Percentiles rank a stretch among this genome's conserved stretches.
Conservation (phyloP, 768 basidiomycete species). For the Russula abietina region DNA sequence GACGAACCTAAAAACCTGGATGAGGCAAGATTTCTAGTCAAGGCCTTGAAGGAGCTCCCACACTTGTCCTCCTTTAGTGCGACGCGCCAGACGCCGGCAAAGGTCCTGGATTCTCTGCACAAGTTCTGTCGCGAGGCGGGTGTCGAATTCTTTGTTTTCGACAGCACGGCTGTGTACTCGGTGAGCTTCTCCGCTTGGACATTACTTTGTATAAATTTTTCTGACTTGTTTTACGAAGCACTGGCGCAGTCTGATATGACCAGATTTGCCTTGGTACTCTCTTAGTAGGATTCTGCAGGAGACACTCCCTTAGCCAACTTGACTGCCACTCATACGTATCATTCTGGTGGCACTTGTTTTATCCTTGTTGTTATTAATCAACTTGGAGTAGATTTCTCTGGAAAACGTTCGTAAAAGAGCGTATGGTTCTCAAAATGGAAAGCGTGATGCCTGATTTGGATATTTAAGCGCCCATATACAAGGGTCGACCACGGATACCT, state of each 20-base stretch:
- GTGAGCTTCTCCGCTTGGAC: not conserved
- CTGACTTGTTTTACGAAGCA: conserved; percentile 6
- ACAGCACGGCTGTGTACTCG: conserved; percentile 8
- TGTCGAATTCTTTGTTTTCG: conserved; percentile 13
- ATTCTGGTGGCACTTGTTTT: not conserved
- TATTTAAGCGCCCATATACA: not conserved
- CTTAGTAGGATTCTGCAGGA: not conserved
- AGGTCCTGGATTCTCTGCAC: conserved; percentile 2
- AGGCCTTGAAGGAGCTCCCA: conserved; percentile 15
- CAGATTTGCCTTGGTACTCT: not conserved
- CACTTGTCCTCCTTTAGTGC: conserved; percentile 4
- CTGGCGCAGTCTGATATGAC: conserved; percentile 17
- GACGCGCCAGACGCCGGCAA: conserved; percentile 1
- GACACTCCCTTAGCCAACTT: not conserved
- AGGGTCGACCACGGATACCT: not conserved
- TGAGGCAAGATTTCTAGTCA: conserved; percentile 10
- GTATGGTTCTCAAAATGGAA: conserved; percentile 11
- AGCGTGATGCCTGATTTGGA: conserved; percentile 11
- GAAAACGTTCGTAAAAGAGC: not conserved
- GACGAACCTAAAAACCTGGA: not conserved
- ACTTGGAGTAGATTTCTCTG: not conserved
- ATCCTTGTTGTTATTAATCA: not conserved
- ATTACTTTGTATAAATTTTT: not conserved
- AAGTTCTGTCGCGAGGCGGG: conserved; percentile 10
- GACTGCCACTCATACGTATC: not conserved